Evolutionary conservation across 2,329 filamentous ascomycete genomes (phyloP), one percentile per base, ranked within the genome.

Genomic region (Talaromyces sp.): DNA sequence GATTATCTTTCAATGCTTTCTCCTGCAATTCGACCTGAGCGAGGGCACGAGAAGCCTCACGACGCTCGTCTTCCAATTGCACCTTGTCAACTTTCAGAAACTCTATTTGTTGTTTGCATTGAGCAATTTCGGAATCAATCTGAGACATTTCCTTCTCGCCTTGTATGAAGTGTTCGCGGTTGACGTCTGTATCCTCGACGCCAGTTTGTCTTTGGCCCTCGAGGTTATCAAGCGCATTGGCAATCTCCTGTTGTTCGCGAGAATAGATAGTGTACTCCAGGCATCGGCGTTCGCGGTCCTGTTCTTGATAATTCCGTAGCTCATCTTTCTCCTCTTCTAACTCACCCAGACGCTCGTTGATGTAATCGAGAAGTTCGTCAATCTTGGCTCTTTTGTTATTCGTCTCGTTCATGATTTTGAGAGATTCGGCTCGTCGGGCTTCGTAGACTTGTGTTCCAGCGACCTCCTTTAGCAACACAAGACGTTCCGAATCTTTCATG

Each of bases 311-410:
- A 8, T 89, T 93, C 54, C 93, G 88, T 45, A 99, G 83, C 77
- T 99, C 96, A 73, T 97, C 93, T 77, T 98, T 98, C 78, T 99
- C 95, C 75, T 97, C 93, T 77, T 99, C 95, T 0, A 99, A 83
- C 77, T 99, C 95, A 45, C 83, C 84, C 62, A 99, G 83, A 62
- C 95, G 88, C 72, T 96, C 92, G 72, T 95, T 93, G 78, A 99
- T 97, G 73, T 95, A 96, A 62, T 90, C 88, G 13, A 99, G 85
- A 13, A 96, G 83, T 74, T 96, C 93, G 74, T 99, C 95, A 67
- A 98, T 98, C 79, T 97, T 97, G 54, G 89, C 84, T 67, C 93
- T 88, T 82, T 97, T 98, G 79, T 93, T 96, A 77, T 94, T 93
- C 16, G 95, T 98, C 70, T 99, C 95, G 67, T 88, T 87, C 92